Base-by-base conservation (phyloP, 257 asterid species). In the Anisodus tanguticus region DNA sequence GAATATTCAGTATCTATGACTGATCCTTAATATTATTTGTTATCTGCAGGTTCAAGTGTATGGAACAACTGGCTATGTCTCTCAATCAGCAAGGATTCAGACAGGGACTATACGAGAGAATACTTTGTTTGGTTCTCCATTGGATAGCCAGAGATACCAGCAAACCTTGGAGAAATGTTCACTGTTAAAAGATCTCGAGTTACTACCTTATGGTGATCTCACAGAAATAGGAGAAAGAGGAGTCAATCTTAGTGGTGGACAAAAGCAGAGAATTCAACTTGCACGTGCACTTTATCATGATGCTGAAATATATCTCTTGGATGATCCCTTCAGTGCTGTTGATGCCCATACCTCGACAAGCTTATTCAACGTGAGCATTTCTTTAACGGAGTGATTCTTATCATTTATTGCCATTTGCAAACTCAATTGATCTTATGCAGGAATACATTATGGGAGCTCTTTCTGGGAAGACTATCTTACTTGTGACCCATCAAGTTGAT, bases 311-410 rank as follows among this genome's bases (percentile, higher is more conserved):
- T 95, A 93, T 85, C 84, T 94, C 67, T 93, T 94, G 77, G 99
- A 95, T 84, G 99, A 94, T 88, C 99, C 98, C 5, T 95, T 94
- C 66, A 95, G 98, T 87, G 98, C 97, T 66, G 98, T 95, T 41
- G 98, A 94, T 94, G 98, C 98, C 70, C 98, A 95, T 86, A 95
- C 98, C 3, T 97, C 98, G 87, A 88, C 88, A 74, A 97, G 93
- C 89, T 92, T 95, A 82, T 95, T 95, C 87, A 92, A 92, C 54
- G 99, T 94, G 89, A 91, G 90, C 81, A 77, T 81, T 51, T 81
- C 49, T 59, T 45, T 17, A 45, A 8, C 4, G 19, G 31, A 19
- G 57, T 12, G 55, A 80, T 81, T 62, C 45, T 81, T 45, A 26
- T 62, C 77, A 31, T 81, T n/a, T 17, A 19, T 71, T 43, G 26